These are phyloP conservation scores for Erodium trifolium DNA, from an alignment of 441 rosid species.

Conservation along the genomic window DNA sequence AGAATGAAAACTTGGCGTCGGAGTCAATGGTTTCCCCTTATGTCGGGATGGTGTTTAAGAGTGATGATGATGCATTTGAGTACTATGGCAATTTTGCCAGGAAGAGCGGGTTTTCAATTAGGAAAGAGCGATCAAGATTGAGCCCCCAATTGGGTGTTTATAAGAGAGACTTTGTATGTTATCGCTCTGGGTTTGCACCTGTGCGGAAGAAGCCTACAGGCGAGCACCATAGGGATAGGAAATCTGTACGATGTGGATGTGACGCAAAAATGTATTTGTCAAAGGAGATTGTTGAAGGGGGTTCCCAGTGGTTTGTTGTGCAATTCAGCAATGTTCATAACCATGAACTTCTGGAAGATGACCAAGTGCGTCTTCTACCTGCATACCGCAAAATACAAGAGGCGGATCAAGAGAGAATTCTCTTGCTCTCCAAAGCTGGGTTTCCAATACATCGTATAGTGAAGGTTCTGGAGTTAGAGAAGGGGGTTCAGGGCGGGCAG, in stretches of 20 bases:
- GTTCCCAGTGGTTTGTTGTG: conserved; percentile 67
- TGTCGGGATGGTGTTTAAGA: conserved; percentile 76
- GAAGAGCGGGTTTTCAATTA: conserved; percentile 72
- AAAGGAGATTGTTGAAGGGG: conserved; percentile 56
- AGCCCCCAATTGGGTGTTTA: conserved; percentile 81
- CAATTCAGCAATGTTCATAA: conserved; percentile 95
- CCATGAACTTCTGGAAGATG: conserved; percentile 87
- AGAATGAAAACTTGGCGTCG: conserved; percentile 42
- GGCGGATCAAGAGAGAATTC: conserved; percentile 78
- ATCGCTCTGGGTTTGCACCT: conserved; percentile 85
- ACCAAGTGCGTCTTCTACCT: conserved; percentile 80
- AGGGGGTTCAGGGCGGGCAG: conserved; percentile 76
- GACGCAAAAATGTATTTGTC: conserved; percentile 80
- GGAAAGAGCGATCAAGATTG: conserved; percentile 84
- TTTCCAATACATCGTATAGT: conserved; percentile 82
- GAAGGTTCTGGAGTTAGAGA: conserved; percentile 75
- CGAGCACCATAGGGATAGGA: conserved; percentile 83
- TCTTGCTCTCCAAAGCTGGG: conserved; percentile 84
- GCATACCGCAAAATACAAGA: conserved; percentile 88
- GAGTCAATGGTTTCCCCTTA: conserved; percentile 63
- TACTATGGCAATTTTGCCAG: conserved; percentile 73
- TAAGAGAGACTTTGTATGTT: conserved; percentile 83
- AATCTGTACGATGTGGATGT: conserved; percentile 85
- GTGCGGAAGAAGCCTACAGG: conserved; percentile 74
- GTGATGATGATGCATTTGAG: conserved; percentile 76